Percentiles rank a stretch among this genome's conserved stretches.
phyloP scores from a whole-genome alignment of 495 filamentous ascomycete genomes.

The Podospora tetraspora region DNA sequence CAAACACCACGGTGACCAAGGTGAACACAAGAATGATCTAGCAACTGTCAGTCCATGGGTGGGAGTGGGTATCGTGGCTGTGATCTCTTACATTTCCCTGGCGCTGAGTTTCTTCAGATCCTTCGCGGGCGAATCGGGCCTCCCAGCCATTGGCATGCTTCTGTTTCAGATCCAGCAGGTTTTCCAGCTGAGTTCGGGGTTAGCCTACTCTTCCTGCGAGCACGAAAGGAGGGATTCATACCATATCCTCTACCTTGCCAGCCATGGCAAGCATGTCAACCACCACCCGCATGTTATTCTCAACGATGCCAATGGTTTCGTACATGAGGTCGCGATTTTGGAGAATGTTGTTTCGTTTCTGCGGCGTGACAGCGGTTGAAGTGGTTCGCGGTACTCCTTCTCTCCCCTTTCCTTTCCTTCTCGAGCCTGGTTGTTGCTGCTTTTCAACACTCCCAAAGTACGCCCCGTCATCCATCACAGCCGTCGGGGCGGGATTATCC shows the following conservation, averaged over 20 bases:
- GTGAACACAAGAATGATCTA: slow-evolving; percentile 23
- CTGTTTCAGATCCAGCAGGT: slow-evolving; percentile 25
- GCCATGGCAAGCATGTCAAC: slow-evolving; percentile 16
- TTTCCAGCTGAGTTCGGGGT: slow-evolving; percentile 3
- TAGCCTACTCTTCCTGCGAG: background rate
- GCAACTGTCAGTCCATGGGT: background rate
- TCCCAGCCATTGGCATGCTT: slow-evolving; percentile 28
- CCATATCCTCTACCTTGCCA: slow-evolving; percentile 13
- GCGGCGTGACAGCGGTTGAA: background rate
- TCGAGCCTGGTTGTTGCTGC: background rate
- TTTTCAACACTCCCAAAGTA: background rate
- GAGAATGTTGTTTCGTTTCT: slow-evolving; percentile 3
- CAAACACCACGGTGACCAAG: slow-evolving; percentile 20
- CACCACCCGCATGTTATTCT: slow-evolving; percentile 16
- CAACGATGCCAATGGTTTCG: slow-evolving; percentile 18
- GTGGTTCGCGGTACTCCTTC: background rate
- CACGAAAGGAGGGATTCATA: background rate
- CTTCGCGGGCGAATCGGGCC: slow-evolving; percentile 19
- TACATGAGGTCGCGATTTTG: slow-evolving; percentile 17
- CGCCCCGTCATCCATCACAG: background rate
- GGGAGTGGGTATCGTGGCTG: background rate
- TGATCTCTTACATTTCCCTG: slow-evolving; percentile 13
- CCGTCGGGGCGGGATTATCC: background rate
- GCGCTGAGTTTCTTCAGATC: slow-evolving; percentile 15
- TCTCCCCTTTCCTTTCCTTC: background rate